phyloP scores from a whole-genome alignment of 306 rosid species.

The peach (Prunus persica) region Prunus_persica_NCBIv2 NC_034014.1:24488001-24488500 shows the following conservation, averaged over 20 bases:
- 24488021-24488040: constrained; percentile 51
- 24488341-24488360: constrained; percentile 58
- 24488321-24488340: constrained; percentile 48
- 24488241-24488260: constrained; percentile 62
- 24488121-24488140: constrained; percentile 65
- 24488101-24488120: constrained; percentile 42
- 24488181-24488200: background rate
- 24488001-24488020: constrained; percentile 1
- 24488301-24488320: constrained; percentile 55
- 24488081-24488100: constrained; percentile 44
- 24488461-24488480: background rate
- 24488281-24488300: constrained; percentile 52
- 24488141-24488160: constrained; percentile 5
- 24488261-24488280: constrained; percentile 50
- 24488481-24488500: constrained; percentile 59
- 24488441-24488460: background rate
- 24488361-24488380: constrained; percentile 71
- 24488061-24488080: constrained; percentile 44
- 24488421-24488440: background rate
- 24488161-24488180: background rate
- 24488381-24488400: background rate
- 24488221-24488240: constrained; percentile 61
- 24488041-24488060: constrained; percentile 48
- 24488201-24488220: constrained; percentile 4
- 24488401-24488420: background rate